Percentiles rank a stretch among this genome's conserved stretches.
These are phyloP conservation scores for Aspergillus sp. DNA, from an alignment of 2,329 filamentous ascomycete species.

Conservation along the genomic window DNA sequence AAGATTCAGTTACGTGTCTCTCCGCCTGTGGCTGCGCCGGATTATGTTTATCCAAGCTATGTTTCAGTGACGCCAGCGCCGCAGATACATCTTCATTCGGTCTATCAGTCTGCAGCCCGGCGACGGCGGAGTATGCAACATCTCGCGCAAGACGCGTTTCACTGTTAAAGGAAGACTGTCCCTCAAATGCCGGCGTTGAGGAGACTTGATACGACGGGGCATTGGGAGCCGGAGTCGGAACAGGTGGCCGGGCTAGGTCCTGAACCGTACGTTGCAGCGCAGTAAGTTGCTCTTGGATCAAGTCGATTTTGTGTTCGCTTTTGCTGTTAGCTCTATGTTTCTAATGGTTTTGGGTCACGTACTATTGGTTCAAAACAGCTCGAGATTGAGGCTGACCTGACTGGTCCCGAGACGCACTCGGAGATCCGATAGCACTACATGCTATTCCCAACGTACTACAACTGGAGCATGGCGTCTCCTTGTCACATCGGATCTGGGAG, in stretches of 20 bases:
- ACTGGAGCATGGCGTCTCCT: slow-evolving; percentile 16
- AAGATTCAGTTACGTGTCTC: background rate
- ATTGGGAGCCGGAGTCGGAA: slow-evolving; percentile 6
- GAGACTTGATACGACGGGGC: slow-evolving; percentile 7
- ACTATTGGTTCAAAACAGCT: slow-evolving; percentile 11
- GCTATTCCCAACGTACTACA: slow-evolving; percentile 13
- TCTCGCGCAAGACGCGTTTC: slow-evolving; percentile 18
- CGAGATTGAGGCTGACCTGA: no score
- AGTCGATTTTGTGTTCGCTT: slow-evolving; percentile 13
- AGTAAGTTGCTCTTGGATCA: slow-evolving; percentile 14
- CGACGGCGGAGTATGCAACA: slow-evolving; percentile 16
- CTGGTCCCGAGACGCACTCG: background rate
- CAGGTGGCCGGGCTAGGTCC: slow-evolving; percentile 8
- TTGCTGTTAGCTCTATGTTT: background rate
- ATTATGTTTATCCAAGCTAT: slow-evolving; percentile 12
- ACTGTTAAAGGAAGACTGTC: slow-evolving; percentile 19
- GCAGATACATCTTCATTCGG: slow-evolving; percentile 16
- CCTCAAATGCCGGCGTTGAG: slow-evolving; percentile 16
- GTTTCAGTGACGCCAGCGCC: slow-evolving; percentile 12
- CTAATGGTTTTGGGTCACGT: background rate
- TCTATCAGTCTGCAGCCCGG: slow-evolving; percentile 4
- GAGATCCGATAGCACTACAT: slow-evolving; percentile 9
- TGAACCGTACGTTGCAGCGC: slow-evolving; percentile 12
- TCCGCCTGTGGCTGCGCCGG: background rate
- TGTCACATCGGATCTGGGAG: slow-evolving; percentile 18